Conservation (phyloP, 768 basidiomycete species). For the Amanita thiersii region DNA sequence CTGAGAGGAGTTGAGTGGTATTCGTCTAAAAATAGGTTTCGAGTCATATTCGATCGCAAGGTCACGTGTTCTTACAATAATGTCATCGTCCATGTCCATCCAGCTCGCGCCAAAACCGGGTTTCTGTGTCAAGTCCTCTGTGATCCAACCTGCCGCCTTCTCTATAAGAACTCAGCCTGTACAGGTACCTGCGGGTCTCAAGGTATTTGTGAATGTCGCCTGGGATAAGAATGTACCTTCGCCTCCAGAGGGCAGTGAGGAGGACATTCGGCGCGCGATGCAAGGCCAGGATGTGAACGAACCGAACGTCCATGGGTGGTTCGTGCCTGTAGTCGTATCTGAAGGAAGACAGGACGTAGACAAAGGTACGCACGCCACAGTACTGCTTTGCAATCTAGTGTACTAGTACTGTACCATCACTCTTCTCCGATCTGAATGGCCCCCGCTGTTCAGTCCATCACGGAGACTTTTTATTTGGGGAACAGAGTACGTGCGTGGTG, state of each 20-base stretch:
- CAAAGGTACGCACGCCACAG: slow-evolving; percentile 44
- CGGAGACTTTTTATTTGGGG: background rate
- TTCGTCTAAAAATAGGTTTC: background rate
- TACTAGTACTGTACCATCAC: background rate
- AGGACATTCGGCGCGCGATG: slow-evolving; percentile 52
- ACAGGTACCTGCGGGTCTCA: slow-evolving; percentile 37
- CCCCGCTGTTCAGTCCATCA: background rate
- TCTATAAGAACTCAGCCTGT: slow-evolving; percentile 9
- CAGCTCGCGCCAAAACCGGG: slow-evolving; percentile 53
- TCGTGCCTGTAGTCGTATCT: slow-evolving; percentile 67
- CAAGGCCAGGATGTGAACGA: slow-evolving; percentile 36
- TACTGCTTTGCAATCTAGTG: background rate
- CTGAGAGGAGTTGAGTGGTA: no score
- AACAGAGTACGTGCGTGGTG: background rate
- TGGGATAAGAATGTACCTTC: slow-evolving; percentile 65
- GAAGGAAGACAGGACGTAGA: slow-evolving; percentile 54
- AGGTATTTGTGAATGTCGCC: slow-evolving; percentile 70
- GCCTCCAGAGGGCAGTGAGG: slow-evolving; percentile 54
- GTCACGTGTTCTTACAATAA: background rate
- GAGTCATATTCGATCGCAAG: background rate
- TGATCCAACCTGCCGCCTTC: slow-evolving; percentile 26
- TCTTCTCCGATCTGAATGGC: background rate
- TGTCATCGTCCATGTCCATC: slow-evolving; percentile 20
- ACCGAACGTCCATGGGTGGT: slow-evolving; percentile 36
- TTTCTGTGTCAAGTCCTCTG: slow-evolving; percentile 61